phyloP scores from a whole-genome alignment of 257 asterid genomes.

The Lithospermum erythrorhizon region DNA sequence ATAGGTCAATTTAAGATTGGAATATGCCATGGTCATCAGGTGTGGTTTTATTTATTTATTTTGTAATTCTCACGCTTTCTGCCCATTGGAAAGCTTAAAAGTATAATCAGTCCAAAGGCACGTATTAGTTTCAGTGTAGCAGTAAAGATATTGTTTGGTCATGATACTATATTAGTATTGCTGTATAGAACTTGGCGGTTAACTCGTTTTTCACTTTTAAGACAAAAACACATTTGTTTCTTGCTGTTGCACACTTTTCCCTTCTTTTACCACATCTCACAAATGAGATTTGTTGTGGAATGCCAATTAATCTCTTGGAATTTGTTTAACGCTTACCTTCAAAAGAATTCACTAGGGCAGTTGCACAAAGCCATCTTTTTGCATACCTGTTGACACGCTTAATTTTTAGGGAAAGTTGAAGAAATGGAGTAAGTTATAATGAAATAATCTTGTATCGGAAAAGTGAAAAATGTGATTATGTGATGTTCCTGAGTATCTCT shows the following conservation, averaged over 20 bases:
- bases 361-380: background rate
- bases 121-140: background rate
- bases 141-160: background rate
- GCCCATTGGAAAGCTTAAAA: background rate
- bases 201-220: background rate
- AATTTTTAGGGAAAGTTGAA: background rate
- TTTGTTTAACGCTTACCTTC: background rate
- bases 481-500: background rate
- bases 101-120: background rate
- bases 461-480: background rate
- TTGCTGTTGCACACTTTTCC: too few species aligned
- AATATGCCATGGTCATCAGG: constrained; percentile 98
- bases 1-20: constrained; percentile 97
- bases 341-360: background rate
- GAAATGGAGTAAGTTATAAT: background rate
- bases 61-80: background rate
- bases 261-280: too few species aligned
- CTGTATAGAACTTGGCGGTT: background rate
- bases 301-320: background rate
- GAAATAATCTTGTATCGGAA: background rate
- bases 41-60: constrained; percentile 14
- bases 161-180: background rate
- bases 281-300: background rate
- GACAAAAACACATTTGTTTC: too few species aligned
- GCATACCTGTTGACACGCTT: background rate